Conservation (phyloP, 805 yeast genomes). For the Wickerhamiella sorbophila region DNA sequence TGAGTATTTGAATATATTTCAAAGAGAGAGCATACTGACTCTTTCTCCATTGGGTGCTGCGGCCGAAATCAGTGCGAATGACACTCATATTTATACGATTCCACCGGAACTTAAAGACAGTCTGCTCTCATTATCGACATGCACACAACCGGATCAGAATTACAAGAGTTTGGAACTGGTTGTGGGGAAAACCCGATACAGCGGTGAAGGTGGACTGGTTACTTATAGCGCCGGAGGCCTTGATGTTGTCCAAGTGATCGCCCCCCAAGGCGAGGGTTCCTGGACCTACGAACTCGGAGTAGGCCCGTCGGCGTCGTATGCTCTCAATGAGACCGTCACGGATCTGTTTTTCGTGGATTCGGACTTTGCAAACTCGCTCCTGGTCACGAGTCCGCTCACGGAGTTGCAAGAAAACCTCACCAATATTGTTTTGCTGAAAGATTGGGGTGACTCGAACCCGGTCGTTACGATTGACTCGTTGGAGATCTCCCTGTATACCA, state of each 20-base stretch:
- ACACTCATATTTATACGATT: slow-evolving; percentile 18
- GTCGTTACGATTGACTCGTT: not conserved
- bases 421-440: not conserved
- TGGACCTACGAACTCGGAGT: slow-evolving; percentile 60
- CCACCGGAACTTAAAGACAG: not conserved
- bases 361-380: slow-evolving; percentile 51
- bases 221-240: not conserved
- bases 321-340: slow-evolving; percentile 5
- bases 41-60: slow-evolving; percentile 14
- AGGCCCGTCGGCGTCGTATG: slow-evolving; percentile 24
- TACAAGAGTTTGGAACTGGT: not conserved
- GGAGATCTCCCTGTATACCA: not conserved
- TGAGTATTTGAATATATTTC: not conserved
- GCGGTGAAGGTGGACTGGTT: not conserved
- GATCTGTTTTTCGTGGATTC: slow-evolving; percentile 44
- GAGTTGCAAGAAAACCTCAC: slow-evolving; percentile 8
- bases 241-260: not conserved
- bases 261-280: slow-evolving; percentile 5
- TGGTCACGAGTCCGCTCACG: slow-evolving; percentile 33
- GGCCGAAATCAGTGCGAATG: slow-evolving; percentile 24
- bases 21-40: not conserved
- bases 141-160: not conserved
- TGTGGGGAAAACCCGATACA: not conserved
- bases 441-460: not conserved
- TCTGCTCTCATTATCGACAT: not conserved